These are phyloP conservation scores for Monosporascus sp. DNA, from an alignment of 2,329 filamentous ascomycete genomes.

Conservation along the genomic window DNA sequence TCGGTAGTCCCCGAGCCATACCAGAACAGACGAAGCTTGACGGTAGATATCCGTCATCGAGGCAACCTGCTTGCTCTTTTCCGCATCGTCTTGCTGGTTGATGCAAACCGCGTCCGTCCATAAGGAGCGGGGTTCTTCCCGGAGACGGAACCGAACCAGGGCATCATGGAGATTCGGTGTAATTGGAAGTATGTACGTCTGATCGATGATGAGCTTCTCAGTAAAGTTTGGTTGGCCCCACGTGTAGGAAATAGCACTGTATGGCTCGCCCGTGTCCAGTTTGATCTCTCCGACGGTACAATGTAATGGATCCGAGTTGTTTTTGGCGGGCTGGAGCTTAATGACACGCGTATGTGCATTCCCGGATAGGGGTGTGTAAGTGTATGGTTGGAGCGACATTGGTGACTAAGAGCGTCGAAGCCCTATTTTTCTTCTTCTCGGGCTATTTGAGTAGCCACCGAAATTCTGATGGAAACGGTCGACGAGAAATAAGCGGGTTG, in stretches of 20 bases:
- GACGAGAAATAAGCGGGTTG: too few relatives aligned
- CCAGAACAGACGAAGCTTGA: background rate
- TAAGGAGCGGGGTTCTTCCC: background rate
- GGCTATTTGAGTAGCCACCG: too few relatives aligned
- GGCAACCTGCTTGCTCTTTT: background rate
- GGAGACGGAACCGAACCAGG: background rate
- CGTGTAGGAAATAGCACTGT: constrained; percentile 1
- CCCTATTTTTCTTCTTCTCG: too few relatives aligned
- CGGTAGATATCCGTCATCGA: background rate
- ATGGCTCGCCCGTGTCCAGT: background rate
- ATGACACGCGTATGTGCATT: background rate
- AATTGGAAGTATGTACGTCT: background rate
- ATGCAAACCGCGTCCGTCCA: background rate
- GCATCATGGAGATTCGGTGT: constrained; percentile 1
- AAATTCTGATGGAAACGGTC: too few relatives aligned
- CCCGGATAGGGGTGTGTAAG: background rate
- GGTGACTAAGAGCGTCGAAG: background rate
- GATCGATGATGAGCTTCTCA: constrained; percentile 2
- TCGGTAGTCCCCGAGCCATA: background rate
- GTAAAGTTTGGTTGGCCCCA: constrained; percentile 1
- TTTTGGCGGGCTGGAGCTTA: background rate
- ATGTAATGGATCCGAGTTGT: background rate
- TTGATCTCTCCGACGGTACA: background rate
- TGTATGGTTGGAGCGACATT: background rate
- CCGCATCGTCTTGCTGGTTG: background rate